Conservation (phyloP, 352 stramenopile genomes). For the Globisporangium emineosum region DNA sequence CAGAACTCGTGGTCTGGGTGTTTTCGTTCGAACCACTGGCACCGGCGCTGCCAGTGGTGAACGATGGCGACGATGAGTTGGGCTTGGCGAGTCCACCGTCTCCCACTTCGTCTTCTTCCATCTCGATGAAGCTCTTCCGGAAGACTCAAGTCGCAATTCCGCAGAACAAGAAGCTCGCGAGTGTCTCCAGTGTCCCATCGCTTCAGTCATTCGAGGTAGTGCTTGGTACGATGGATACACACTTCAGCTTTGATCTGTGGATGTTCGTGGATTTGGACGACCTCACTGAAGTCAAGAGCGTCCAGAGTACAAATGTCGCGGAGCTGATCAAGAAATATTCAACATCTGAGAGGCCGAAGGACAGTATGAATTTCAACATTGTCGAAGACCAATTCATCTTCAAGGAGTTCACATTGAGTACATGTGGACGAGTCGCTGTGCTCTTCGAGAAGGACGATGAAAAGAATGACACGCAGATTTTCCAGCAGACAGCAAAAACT, state of each 20-base stretch:
- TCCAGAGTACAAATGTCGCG: conserved; percentile 38
- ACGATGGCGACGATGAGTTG: conserved; percentile 1
- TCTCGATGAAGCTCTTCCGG: conserved; percentile 30
- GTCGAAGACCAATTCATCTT: conserved; percentile 37
- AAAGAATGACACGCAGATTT: neutral
- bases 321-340: conserved; percentile 27
- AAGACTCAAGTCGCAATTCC: conserved; percentile 37
- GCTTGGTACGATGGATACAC: conserved; percentile 42
- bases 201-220: conserved; percentile 46
- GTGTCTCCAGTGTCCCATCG: conserved; percentile 40
- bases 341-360: conserved; percentile 19
- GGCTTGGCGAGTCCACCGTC: neutral
- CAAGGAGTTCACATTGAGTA: conserved; percentile 49
- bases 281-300: conserved; percentile 32
- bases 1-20: conserved; percentile 50
- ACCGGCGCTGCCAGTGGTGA: neutral
- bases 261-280: conserved; percentile 57
- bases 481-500: conserved; percentile 2
- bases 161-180: conserved; percentile 21
- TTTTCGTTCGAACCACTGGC: conserved; percentile 39
- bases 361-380: conserved; percentile 40
- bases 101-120: conserved; percentile 5
- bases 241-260: conserved; percentile 46
- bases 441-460: conserved; percentile 30
- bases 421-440: conserved; percentile 52